Percentiles rank a stretch among this genome's conserved stretches.
Evolutionary conservation across 768 basidiomycete genomes (phyloP).

Genomic region (Boletus vermiculosoides): DNA sequence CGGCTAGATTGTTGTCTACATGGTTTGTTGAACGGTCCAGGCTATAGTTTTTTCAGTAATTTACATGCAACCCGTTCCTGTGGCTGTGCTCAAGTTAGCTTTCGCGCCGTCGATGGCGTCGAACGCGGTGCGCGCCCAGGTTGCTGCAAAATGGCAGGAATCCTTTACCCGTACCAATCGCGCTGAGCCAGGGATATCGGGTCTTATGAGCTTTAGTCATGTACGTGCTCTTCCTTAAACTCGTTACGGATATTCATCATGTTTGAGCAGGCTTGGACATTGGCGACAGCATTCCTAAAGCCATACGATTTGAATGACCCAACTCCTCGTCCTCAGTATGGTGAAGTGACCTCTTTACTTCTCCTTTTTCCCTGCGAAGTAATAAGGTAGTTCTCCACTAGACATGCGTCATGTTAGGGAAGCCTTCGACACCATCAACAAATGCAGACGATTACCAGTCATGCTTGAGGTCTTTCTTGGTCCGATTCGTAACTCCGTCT

Average conservation of each 20-base stretch:
- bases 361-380: neutral
- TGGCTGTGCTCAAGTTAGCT: conserved; percentile 19
- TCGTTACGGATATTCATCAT: neutral
- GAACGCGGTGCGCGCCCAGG: conserved; percentile 61
- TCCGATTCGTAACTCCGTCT: conserved; percentile 30
- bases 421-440: conserved; percentile 59
- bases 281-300: conserved; percentile 51
- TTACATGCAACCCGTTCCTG: too few species aligned
- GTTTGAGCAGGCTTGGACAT: conserved; percentile 55
- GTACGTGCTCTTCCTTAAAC: conserved; percentile 31
- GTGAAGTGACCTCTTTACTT: conserved; percentile 16
- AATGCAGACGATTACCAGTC: conserved; percentile 57
- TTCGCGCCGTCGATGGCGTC: conserved; percentile 46
- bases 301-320: conserved; percentile 51
- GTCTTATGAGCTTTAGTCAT: conserved; percentile 63
- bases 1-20: neutral
- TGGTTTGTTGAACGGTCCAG: neutral
- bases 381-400: conserved; percentile 17
- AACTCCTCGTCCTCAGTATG: conserved; percentile 29
- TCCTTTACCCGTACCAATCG: conserved; percentile 64
- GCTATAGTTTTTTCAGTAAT: too few species aligned
- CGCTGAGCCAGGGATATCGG: conserved; percentile 57
- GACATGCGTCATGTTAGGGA: conserved; percentile 50
- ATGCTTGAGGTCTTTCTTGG: conserved; percentile 73
- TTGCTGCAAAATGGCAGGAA: conserved; percentile 70